These are phyloP conservation scores for Clitocybe nebularis DNA, from an alignment of 1,284 basidiomycete species.

Conservation along the genomic window DNA sequence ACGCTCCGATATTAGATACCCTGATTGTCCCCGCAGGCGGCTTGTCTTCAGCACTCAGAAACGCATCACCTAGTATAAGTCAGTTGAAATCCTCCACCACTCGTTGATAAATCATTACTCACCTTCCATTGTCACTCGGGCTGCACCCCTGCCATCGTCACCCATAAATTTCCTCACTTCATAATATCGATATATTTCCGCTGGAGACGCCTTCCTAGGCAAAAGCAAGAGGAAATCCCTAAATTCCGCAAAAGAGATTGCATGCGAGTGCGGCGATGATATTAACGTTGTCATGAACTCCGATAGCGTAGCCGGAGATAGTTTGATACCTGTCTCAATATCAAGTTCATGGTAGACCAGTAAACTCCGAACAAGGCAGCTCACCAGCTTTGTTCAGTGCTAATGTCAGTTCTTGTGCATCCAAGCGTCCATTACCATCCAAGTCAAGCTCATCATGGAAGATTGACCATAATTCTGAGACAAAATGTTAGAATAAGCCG, in stretches of 20 bases:
- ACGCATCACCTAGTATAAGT: slow-evolving; percentile 61
- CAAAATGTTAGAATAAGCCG: slow-evolving; percentile 1
- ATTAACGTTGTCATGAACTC: slow-evolving; percentile 83
- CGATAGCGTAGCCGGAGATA: slow-evolving; percentile 60
- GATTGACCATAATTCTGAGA: slow-evolving; percentile 78
- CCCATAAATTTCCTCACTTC: slow-evolving; percentile 73
- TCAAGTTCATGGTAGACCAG: slow-evolving; percentile 1
- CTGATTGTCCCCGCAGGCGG: slow-evolving; percentile 34
- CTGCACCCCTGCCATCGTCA: slow-evolving; percentile 73
- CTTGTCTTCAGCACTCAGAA: slow-evolving; percentile 66
- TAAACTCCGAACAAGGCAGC: slow-evolving; percentile 20
- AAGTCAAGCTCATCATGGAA: slow-evolving; percentile 87
- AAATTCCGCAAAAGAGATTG: slow-evolving; percentile 85
- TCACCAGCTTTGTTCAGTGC: slow-evolving; percentile 74
- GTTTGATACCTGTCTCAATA: slow-evolving; percentile 54
- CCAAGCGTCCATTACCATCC: slow-evolving; percentile 81
- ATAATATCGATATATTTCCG: slow-evolving; percentile 87
- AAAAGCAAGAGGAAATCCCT: slow-evolving; percentile 86
- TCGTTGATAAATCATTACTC: slow-evolving; percentile 23
- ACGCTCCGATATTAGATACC: slow-evolving; percentile 18
- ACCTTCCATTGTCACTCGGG: slow-evolving; percentile 87
- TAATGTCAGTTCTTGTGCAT: slow-evolving; percentile 64
- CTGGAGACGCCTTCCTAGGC: slow-evolving; percentile 75
- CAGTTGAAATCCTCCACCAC: slow-evolving; percentile 13
- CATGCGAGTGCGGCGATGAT: slow-evolving; percentile 58